These are phyloP conservation scores for Mytilinidion resinicola DNA, from an alignment of 495 filamentous ascomycete genomes.

Conservation along the genomic window DNA sequence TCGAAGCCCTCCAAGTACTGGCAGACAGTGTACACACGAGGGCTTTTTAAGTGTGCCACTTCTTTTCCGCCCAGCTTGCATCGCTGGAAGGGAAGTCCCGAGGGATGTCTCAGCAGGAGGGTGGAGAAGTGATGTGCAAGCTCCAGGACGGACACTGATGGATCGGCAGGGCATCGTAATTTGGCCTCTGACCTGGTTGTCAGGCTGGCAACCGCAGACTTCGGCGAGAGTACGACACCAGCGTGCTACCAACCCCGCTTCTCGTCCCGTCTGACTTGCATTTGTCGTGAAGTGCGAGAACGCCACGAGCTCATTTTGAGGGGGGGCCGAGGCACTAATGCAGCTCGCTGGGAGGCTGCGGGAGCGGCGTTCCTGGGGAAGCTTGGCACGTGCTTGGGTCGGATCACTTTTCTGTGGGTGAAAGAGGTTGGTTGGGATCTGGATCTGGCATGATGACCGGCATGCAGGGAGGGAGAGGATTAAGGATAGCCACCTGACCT, in stretches of 20 bases:
- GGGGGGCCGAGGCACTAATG: background rate
- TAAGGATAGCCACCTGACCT: background rate
- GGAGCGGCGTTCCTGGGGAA: conserved; percentile 16
- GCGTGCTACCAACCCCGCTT: conserved; percentile 24
- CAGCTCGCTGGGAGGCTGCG: conserved; percentile 5
- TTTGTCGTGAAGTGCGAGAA: conserved; percentile 4
- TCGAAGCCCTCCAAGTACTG: no score
- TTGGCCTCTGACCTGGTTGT: no score
- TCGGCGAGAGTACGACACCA: background rate
- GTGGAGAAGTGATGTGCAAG: no score
- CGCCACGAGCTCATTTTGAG: background rate
- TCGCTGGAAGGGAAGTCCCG: no score
- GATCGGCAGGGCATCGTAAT: no score
- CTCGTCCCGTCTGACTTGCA: background rate
- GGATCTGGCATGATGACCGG: background rate
- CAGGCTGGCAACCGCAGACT: no score
- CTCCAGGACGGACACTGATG: no score
- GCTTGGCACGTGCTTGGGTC: conserved; percentile 20
- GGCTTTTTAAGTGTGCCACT: no score
- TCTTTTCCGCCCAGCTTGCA: no score
- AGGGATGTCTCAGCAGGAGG: no score
- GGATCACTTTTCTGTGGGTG: conserved; percentile 5
- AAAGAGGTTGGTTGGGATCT: conserved; percentile 6
- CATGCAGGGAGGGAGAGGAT: background rate
- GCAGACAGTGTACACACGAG: no score